Evolutionary conservation across 192 early-diverging fungal genomes (phyloP).

Genomic region (Dissophora ornata): DNA sequence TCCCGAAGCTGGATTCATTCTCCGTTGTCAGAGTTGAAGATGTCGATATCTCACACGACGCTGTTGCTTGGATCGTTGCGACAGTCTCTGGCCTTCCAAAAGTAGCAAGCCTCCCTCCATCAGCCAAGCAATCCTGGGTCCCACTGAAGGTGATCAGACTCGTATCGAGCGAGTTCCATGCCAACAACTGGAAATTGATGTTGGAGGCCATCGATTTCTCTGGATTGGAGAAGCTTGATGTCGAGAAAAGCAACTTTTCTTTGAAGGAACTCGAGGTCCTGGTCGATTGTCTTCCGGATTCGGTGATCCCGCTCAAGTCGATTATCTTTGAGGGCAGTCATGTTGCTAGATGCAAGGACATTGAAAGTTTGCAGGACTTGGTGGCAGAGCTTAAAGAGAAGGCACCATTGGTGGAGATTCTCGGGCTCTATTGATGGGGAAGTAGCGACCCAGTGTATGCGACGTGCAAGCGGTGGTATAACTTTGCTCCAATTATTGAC

Average conservation of each 20-base stretch:
- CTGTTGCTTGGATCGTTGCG: constrained; percentile 2
- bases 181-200: not conserved
- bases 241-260: not conserved
- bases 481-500: no score
- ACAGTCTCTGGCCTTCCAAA: not conserved
- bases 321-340: no score
- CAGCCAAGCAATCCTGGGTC: not conserved
- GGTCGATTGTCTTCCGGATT: not conserved
- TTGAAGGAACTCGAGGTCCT: not conserved
- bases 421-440: no score
- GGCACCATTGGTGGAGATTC: no score
- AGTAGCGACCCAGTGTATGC: no score
- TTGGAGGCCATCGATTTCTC: not conserved
- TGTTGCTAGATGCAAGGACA: no score
- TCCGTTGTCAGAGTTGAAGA: not conserved
- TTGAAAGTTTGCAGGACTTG: no score
- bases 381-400: no score
- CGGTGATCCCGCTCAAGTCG: no score
- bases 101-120: not conserved
- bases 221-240: not conserved
- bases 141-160: not conserved
- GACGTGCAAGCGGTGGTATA: no score
- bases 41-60: not conserved
- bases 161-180: not conserved
- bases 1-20: not conserved